phyloP scores from a whole-genome alignment of 2,329 filamentous ascomycete genomes.

The Aspergillus sp. region DNA sequence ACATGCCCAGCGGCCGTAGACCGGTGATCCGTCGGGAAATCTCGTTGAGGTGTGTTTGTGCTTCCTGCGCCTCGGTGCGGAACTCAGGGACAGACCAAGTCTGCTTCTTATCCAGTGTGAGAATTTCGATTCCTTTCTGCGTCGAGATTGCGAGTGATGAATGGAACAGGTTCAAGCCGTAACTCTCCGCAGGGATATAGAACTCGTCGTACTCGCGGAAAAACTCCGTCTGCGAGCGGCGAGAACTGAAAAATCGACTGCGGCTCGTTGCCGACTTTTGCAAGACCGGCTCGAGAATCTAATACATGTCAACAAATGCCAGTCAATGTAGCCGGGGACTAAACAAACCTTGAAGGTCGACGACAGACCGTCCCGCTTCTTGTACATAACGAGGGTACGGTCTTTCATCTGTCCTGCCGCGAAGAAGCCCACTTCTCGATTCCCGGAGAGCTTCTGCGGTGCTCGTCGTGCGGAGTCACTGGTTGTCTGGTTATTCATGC shows the following conservation, averaged over 20 bases:
- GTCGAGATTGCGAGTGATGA: slow-evolving; percentile 90
- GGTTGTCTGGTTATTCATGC: slow-evolving; percentile 51
- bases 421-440: slow-evolving; percentile 95
- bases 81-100: slow-evolving; percentile 91
- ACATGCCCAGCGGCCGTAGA: slow-evolving; percentile 91
- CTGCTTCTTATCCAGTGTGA: slow-evolving; percentile 96
- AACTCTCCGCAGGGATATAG: slow-evolving; percentile 94
- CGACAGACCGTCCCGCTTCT: slow-evolving; percentile 87
- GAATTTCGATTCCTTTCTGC: slow-evolving; percentile 87
- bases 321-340: neutral
- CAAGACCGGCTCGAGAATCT: slow-evolving; percentile 83
- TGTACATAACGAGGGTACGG: slow-evolving; percentile 90
- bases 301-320: neutral
- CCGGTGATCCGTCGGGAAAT: slow-evolving; percentile 82
- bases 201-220: slow-evolving; percentile 99
- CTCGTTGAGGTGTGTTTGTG: slow-evolving; percentile 66
- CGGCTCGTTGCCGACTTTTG: slow-evolving; percentile 88
- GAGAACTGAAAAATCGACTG: slow-evolving; percentile 62
- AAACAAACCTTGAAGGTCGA: slow-evolving; percentile 74
- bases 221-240: slow-evolving; percentile 78
- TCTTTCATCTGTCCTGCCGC: slow-evolving; percentile 97
- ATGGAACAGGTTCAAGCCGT: slow-evolving; percentile 93
- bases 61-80: slow-evolving; percentile 58
- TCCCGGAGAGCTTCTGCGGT: slow-evolving; percentile 84
- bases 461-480: slow-evolving; percentile 75